Conservation (phyloP, 2,329 filamentous ascomycete genomes). For the Stenocarpella maydis region DNA sequence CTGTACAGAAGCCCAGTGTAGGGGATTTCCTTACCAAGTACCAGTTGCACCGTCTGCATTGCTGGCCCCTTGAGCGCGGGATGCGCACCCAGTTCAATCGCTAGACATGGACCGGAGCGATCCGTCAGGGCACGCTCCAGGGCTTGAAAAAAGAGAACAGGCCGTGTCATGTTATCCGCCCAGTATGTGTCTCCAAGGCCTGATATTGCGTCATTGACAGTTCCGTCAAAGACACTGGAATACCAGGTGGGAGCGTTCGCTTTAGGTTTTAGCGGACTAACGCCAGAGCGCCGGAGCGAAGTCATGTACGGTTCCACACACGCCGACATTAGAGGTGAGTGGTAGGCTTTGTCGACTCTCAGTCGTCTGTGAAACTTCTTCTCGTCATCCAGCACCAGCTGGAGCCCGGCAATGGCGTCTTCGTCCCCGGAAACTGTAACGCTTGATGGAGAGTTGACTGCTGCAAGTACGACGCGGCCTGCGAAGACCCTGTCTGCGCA, state of each 20-base stretch:
- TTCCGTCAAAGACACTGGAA: neutral
- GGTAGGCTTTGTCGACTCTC: constrained; percentile 53
- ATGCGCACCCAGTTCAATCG: constrained; percentile 48
- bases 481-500: constrained; percentile 23
- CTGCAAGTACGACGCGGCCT: constrained; percentile 38
- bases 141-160: constrained; percentile 48
- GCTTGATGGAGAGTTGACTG: constrained; percentile 40
- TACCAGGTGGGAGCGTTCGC: neutral
- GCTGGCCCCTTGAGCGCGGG: constrained; percentile 47
- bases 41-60: constrained; percentile 42
- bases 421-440: constrained; percentile 41
- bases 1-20: constrained; percentile 42
- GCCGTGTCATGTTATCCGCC: constrained; percentile 37
- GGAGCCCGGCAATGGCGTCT: constrained; percentile 42
- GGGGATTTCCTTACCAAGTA: neutral
- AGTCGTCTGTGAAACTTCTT: constrained; percentile 48
- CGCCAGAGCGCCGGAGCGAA: neutral
- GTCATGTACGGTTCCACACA: constrained; percentile 45
- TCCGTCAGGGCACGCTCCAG: constrained; percentile 38
- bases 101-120: constrained; percentile 35
- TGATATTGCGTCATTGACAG: neutral
- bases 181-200: neutral
- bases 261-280: neutral
- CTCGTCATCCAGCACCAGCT: constrained; percentile 41
- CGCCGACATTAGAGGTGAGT: constrained; percentile 51